Base-by-base conservation (phyloP, 2,329 filamentous ascomycete species). In the Pseudocercospora cruenta region DNA sequence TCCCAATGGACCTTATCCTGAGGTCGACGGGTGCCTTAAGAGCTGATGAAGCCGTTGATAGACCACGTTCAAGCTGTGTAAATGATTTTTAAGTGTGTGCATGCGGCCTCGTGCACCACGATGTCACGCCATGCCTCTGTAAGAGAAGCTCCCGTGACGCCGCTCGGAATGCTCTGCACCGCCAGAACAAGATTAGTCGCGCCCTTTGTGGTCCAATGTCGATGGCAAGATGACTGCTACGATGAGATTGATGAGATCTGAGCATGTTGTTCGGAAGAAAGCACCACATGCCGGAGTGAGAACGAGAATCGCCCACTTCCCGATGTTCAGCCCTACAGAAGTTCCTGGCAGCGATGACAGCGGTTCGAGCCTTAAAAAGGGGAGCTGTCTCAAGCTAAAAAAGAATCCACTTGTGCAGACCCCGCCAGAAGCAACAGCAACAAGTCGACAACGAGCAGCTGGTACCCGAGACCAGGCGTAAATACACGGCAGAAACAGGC, bases 331-430 rank as follows among this genome's bases (percentile, higher is more conserved):
- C 55, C 31, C 22, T 58, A 24, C 33, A 26, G 14, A 55, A 33
- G 22, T 33, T 26, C 51, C 24, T 55, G 51, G 51, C 51, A 31
- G 16, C 22, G 26, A 28, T 55, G 49, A 54, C 51, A 33, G 22
- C 51, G 51, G 51, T 24, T 26, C 16, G 51, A 55, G 51, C 51
- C 26, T 55, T 55, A 55, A 55, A 31, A 7, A 19, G 22, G 24
- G 22, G 26, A 55, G 51, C 51, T 54, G 51, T 54, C 21, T 24
- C 51, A 12, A 54, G 51, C 51, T 54, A 28, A 54, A 54, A 31
- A 54, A 28, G 51, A 54, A 54, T 54, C 51, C 51, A n/a, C 51
- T 54, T 28, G 51, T 54, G 21, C 51, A 54, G 16, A 12, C 51
- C 51, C 10, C 51, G 19, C 49, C 49, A 31, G 14, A 54, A 54